Conservation (phyloP, 768 basidiomycete species). For the Auricularia cornea region DNA sequence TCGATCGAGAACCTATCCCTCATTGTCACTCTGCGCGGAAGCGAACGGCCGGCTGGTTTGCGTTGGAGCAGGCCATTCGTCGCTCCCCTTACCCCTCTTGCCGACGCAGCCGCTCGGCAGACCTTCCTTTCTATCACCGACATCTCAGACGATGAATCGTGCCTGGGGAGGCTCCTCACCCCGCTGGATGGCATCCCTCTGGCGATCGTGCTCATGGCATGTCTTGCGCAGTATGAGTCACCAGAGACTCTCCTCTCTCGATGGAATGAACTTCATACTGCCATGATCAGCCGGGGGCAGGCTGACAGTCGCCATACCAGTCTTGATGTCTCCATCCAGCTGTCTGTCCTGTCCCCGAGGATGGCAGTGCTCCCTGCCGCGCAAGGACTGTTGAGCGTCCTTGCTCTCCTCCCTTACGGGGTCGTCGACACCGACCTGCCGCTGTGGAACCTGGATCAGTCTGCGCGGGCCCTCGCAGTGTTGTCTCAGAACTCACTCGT, state of each 20-base stretch:
- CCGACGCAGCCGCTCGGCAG: slow-evolving; percentile 10
- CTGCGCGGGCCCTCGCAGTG: slow-evolving; percentile 7
- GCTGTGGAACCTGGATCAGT: slow-evolving; percentile 6
- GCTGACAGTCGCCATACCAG: slow-evolving; percentile 3
- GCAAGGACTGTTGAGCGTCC: slow-evolving; percentile 13
- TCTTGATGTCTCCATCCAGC: slow-evolving; percentile 15
- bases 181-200: slow-evolving; percentile 16
- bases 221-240: slow-evolving; percentile 8
- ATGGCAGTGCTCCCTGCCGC: slow-evolving; percentile 15
- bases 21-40: slow-evolving; percentile 16
- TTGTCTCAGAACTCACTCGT: slow-evolving; percentile 14
- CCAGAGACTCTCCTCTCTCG: slow-evolving; percentile 4
- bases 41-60: slow-evolving; percentile 14
- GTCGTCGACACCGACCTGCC: slow-evolving; percentile 9
- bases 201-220: slow-evolving; percentile 28
- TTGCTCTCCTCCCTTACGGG: slow-evolving; percentile 20
- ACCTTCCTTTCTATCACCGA: slow-evolving; percentile 15
- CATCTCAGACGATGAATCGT: slow-evolving; percentile 13
- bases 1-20: slow-evolving; percentile 11
- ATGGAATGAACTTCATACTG: slow-evolving; percentile 4
- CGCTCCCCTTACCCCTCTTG: slow-evolving; percentile 13
- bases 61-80: slow-evolving; percentile 15
- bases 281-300: slow-evolving; percentile 3
- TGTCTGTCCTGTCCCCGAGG: slow-evolving; percentile 15
- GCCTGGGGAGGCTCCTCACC: slow-evolving; percentile 11